Base-by-base conservation (phyloP, 2,329 filamentous ascomycete species). In the Botryotinia convoluta region DNA sequence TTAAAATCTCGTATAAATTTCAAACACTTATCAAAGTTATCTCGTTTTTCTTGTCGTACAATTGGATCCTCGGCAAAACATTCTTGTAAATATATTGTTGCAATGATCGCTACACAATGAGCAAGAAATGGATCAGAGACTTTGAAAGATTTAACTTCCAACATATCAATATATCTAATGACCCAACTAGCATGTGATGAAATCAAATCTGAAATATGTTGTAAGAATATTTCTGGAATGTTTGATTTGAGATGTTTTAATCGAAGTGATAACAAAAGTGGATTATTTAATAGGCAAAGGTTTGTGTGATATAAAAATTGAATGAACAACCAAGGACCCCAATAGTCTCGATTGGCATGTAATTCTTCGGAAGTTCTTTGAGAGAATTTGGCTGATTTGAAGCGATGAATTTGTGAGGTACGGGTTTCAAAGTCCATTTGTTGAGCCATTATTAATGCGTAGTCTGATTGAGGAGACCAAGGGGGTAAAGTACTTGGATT, bases 241-340 rank as follows among this genome's bases (percentile, higher is more conserved):
- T 83, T 85, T 54, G 84, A 83, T 51, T 85, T 84, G 75, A 87
- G 86, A 48, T 84, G 86, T n/a, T 85, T 83, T 5, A 88, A 81
- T n/a, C 85, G 82, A 54, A 87, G 80, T 0, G 86, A 87, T 6
- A 88, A 78, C 3, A 88, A 79, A n/a, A 88, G 83, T 0, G 86
- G 86, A 73, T 88, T 86, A 69, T 88, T 88, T 14, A 88, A 80
- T 0, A 87, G 82, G 74, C 85, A 87, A 1, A 87, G 82, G 59
- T 86, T 87, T 0, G 85, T 85, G 71, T 87, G 85, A 74, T 87
- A 87, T 22, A 87, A 79, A 73, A 87, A 84, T 74, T 88, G 86
- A 44, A 85, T 83, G 71, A 87, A 82, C 14, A 88, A 81, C 83
- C 85, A 88, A 0, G 86, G 85, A 0, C 84, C 85, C 86, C 86